A percentile compares a stretch with the other conserved stretches of the same genome.
These are phyloP conservation scores for Sclerotinia minor DNA, from an alignment of 2,329 filamentous ascomycete species.

Conservation along the genomic window DNA sequence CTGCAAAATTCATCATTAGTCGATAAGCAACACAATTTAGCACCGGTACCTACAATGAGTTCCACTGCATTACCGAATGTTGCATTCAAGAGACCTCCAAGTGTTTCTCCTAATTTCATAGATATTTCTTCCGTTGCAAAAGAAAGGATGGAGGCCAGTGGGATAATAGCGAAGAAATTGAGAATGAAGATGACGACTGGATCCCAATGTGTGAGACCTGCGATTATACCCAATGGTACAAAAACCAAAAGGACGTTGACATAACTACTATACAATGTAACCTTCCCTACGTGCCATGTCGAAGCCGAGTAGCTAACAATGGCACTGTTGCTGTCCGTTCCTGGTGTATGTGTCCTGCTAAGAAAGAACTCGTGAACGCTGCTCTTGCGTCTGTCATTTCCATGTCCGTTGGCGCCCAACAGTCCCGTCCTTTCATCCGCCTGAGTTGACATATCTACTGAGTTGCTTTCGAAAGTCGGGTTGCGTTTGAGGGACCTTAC, in stretches of 20 bases:
- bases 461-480: too few relatives aligned
- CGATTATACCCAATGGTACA: slow-evolving; percentile 75
- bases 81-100: slow-evolving; percentile 57
- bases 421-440: slow-evolving; percentile 32
- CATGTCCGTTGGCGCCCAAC: slow-evolving; percentile 29
- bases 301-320: slow-evolving; percentile 33
- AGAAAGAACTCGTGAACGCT: slow-evolving; percentile 35
- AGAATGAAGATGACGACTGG: slow-evolving; percentile 57
- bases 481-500: slow-evolving; percentile 17
- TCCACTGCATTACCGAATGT: slow-evolving; percentile 54
- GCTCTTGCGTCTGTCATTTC: slow-evolving; percentile 25
- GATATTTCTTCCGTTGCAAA: slow-evolving; percentile 40
- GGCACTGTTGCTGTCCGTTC: slow-evolving; percentile 35
- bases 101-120: slow-evolving; percentile 58
- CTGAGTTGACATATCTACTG: slow-evolving; percentile 4
- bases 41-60: slow-evolving; percentile 47
- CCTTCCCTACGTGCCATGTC: slow-evolving; percentile 35
- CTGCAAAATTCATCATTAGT: slow-evolving; percentile 46
- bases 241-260: slow-evolving; percentile 79
- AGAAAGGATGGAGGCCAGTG: slow-evolving; percentile 52
- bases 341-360: slow-evolving; percentile 35
- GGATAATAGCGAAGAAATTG: slow-evolving; percentile 61
- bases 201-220: slow-evolving; percentile 51
- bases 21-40: background rate
- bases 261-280: slow-evolving; percentile 41